Evolutionary conservation across 148 eudicot genomes (phyloP), one percentile per base, ranked within the genome.

Genomic region (Cornus suecica): DNA sequence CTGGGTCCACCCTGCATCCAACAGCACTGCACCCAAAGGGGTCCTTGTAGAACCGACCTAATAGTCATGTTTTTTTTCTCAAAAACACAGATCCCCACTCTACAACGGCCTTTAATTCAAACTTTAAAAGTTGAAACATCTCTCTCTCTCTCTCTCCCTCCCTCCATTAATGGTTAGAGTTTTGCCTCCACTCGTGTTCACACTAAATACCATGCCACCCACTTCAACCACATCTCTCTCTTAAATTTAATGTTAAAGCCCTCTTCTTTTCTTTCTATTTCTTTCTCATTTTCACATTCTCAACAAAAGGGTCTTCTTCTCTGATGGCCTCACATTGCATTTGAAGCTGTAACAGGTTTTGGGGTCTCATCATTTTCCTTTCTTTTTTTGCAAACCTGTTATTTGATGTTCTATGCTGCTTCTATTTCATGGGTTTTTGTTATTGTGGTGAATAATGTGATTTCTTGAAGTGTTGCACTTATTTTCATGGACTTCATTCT

Each of bases 61-160:
- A 20, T 14, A 6, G 42, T 48, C 20, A 48, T 13, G 15, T 13
- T 48, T 20, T 48, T 20, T 58, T 3, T 58, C 62, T 22, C 61
- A 56, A 15, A 18, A 23, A 22, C 22, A 16, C 61, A 15, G 18
- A 14, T 15, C 28, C n/a, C 28, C 0, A 10, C 2, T 11, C 56
- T 26, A 25, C 68, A 2, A 6, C 42, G 22, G 20, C 60, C 67
- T 63, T 64, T 74, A 74, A 74, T 74, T 74, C 76, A 73, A 73
- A 63, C 56, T 70, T 77, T 31, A 62, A 62, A 65, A 71, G 2
- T 32, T 71, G 15, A 58, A 63, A 62, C 29, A 20, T 65, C 41
- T 34, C 51, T 18, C 37, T 63, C 42, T 23, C 58, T 18, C 72
- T 8, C 52, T 58, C 30, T 58, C 74, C 54, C 64, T 29, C 65